Evolutionary conservation across 139 green algal genomes (phyloP).

Genomic region (Haematococcus sp.): DNA sequence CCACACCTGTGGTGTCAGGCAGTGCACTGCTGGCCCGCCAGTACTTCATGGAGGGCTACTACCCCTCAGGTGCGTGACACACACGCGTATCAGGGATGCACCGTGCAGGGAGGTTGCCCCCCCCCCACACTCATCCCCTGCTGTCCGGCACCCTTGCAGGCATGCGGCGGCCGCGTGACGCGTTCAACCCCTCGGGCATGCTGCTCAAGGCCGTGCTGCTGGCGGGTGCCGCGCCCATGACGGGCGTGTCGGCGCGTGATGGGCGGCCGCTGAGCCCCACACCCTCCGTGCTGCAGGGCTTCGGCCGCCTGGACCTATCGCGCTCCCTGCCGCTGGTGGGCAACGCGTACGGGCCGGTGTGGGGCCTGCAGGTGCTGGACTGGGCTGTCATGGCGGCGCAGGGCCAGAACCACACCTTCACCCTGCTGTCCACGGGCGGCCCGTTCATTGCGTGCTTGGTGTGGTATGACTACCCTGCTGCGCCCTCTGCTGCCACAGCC

Average conservation of each 20-base stretch:
- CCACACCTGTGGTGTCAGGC: slow-evolving; percentile 66
- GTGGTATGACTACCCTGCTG: neutral
- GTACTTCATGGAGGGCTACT: slow-evolving; percentile 80
- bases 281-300: slow-evolving; percentile 43
- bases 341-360: slow-evolving; percentile 14
- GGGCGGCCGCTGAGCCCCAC: neutral
- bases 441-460: slow-evolving; percentile 1
- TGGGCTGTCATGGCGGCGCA: neutral
- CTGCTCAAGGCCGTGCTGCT: slow-evolving; percentile 86
- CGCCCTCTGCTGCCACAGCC: neutral
- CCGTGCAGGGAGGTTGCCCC: too few relatives aligned
- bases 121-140: too few relatives aligned
- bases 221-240: slow-evolving; percentile 50
- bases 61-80: slow-evolving; percentile 33
- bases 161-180: neutral
- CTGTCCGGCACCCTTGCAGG: neutral
- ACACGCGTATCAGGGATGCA: too few relatives aligned
- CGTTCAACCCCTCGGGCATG: slow-evolving; percentile 39
- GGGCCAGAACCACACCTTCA: neutral
- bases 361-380: slow-evolving; percentile 27
- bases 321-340: slow-evolving; percentile 48
- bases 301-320: slow-evolving; percentile 64
- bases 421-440: neutral
- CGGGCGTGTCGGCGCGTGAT: slow-evolving; percentile 6
- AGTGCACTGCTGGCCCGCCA: slow-evolving; percentile 68